Evolutionary conservation across 345 rosid genomes (phyloP).

Genomic region (Brassica cretica): DNA sequence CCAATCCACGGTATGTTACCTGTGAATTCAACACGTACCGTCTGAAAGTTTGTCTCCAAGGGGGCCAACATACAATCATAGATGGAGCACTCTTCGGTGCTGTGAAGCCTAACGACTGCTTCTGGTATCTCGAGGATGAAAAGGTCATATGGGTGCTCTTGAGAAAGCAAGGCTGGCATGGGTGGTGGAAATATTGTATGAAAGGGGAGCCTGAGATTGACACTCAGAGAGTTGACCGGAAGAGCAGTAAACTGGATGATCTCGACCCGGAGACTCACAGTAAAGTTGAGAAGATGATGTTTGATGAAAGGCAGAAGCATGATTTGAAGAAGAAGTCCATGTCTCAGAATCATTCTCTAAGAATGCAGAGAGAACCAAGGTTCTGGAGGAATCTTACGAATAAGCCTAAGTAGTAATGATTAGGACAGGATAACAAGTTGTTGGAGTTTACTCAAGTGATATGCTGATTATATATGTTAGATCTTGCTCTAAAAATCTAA

Average conservation of each 20-base stretch:
- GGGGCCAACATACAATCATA: conserved; percentile 70
- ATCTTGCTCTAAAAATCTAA: neutral
- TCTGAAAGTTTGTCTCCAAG: conserved; percentile 83
- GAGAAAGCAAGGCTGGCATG: conserved; percentile 84
- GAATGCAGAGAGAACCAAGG: neutral
- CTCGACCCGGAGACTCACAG: conserved; percentile 75
- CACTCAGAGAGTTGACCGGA: conserved; percentile 90
- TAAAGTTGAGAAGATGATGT: conserved; percentile 70
- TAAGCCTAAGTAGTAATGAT: neutral
- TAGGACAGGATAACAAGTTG: neutral
- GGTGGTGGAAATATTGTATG: conserved; percentile 80
- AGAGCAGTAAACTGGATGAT: conserved; percentile 78
- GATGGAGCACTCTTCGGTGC: conserved; percentile 64
- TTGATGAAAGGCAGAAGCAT: conserved; percentile 49
- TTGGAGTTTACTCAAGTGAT: neutral
- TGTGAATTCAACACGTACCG: conserved; percentile 78
- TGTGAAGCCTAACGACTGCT: conserved; percentile 77
- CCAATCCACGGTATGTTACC: conserved; percentile 61
- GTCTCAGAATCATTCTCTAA: neutral
- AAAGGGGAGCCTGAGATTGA: conserved; percentile 41
- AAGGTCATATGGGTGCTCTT: conserved; percentile 47
- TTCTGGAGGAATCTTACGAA: neutral
- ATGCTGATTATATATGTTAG: neutral
- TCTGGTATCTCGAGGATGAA: conserved; percentile 73
- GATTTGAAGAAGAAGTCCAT: neutral